Conservation (phyloP, 1,284 basidiomycete genomes). For the Termitomyces sp. region DNA sequence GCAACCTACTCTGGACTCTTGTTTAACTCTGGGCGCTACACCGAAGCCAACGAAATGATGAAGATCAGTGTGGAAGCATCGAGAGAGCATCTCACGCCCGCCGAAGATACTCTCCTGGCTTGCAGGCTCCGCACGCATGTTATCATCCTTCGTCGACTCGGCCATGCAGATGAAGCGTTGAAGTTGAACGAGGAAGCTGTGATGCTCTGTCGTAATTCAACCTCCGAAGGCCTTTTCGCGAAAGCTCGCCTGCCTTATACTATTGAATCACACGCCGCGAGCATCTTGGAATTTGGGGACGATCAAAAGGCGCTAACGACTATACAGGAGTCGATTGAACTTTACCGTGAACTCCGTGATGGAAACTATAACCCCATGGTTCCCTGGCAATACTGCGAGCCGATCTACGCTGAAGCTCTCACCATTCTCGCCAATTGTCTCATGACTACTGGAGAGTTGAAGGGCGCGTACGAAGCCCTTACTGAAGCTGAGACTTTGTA, state of each 20-base stretch:
- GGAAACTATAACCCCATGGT: conserved; percentile 1
- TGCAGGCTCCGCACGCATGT: conserved; percentile 1
- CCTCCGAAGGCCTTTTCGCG: neutral
- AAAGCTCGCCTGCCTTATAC: conserved; percentile 3
- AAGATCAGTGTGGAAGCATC: conserved; percentile 1
- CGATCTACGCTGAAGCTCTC: conserved; percentile 5
- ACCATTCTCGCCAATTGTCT: conserved; percentile 1
- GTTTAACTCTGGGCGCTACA: conserved; percentile 1
- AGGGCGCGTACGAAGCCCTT: conserved; percentile 1
- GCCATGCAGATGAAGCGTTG: conserved; percentile 5
- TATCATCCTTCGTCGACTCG: conserved; percentile 1
- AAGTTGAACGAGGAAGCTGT: conserved; percentile 9
- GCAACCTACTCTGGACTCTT: neutral
- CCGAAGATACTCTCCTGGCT: conserved; percentile 6
- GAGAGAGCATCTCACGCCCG: neutral
- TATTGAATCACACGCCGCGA: neutral
- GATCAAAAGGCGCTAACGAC: neutral
- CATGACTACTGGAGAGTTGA: conserved; percentile 4
- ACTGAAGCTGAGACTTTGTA: conserved; percentile 4
- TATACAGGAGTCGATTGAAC: conserved; percentile 3
- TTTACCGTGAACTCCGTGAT: conserved; percentile 5
- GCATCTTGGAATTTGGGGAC: conserved; percentile 4
- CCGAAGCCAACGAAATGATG: conserved; percentile 5
- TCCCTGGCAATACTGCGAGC: conserved; percentile 4
- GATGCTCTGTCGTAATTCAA: conserved; percentile 1